phyloP scores from a whole-genome alignment of 2,329 filamentous ascomycete species.

The Penicillium olsonii region DNA sequence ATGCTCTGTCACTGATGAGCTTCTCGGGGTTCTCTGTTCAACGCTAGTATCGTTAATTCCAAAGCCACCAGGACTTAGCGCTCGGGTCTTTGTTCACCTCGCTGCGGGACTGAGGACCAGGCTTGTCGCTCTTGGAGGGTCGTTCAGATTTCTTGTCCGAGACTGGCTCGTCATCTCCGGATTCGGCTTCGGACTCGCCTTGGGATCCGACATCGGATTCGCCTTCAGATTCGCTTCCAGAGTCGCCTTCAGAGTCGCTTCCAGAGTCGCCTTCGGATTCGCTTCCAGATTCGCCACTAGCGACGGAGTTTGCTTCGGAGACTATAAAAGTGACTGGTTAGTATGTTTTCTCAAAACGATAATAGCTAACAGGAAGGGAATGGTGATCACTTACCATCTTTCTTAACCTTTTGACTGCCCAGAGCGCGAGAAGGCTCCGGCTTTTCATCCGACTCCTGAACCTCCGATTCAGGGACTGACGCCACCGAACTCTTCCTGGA shows the following conservation, averaged over 20 bases:
- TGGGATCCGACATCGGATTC: no score
- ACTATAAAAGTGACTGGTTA: neutral
- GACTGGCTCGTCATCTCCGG: no score
- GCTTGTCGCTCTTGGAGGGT: neutral
- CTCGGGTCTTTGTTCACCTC: conserved; percentile 1
- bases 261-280: neutral
- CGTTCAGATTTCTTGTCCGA: neutral
- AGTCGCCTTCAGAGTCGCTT: no score
- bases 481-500: no score
- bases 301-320: neutral
- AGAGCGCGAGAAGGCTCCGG: neutral
- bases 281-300: neutral
- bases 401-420: neutral
- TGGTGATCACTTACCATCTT: no score
- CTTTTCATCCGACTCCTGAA: no score
- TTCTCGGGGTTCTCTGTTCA: neutral
- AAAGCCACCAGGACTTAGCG: neutral
- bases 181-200: no score
- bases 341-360: no score
- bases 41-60: conserved; percentile 1
- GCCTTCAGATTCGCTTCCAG: no score
- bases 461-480: no score
- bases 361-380: no score
- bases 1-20: neutral
- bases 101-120: neutral